Evolutionary conservation across 257 asterid species (phyloP), one percentile per base, ranked within the genome.

Genomic region (Solanum lycopersicoides): DNA sequence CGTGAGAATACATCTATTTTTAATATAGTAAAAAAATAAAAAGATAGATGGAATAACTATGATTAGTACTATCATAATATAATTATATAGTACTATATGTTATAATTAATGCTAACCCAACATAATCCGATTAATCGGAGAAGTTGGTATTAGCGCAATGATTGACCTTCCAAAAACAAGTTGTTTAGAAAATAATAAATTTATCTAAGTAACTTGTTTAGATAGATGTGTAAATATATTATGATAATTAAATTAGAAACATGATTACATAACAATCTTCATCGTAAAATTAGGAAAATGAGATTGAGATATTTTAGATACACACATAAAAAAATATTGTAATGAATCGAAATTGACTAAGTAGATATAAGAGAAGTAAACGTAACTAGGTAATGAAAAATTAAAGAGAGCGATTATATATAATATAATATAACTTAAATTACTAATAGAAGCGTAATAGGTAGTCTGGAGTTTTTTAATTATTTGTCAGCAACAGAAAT

Each of bases 121-220:
- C 92, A 86, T 23, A 87, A 69, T 16, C 92, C 89, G 88, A 80
- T 74, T 66, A 85, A 56, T 83, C 76, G 92, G 87, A 41, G 74
- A 37, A 86, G 87, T 71, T 63, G 42, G 87, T 75, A 76, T 73
- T 69, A 60, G 79, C 73, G 85, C 92, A 91, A 87, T 76, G 77
- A 88, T 88, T 88, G 91, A 89, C 90, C 86, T 82, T 73, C 83
- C 76, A 79, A 87, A 21, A 71, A 88, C 92, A 88, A 88, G 87
- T 56, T 89, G 75, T 32, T 72, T 11, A 83, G 34, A 83, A 16
- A 20, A 20, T 3, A 14, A 79, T 12, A 45, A 39, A 23, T 23
- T 13, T 76, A 76, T 42, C 13, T 42, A 42, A 11, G 2, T 25
- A 75, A 12, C 13, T 75, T 41, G 56, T 10, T 63, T n/a, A 63